A percentile compares a stretch with the other conserved stretches of the same genome.
phyloP scores from a whole-genome alignment of 2,329 filamentous ascomycete species.

The Lachnellula occidentalis region DNA sequence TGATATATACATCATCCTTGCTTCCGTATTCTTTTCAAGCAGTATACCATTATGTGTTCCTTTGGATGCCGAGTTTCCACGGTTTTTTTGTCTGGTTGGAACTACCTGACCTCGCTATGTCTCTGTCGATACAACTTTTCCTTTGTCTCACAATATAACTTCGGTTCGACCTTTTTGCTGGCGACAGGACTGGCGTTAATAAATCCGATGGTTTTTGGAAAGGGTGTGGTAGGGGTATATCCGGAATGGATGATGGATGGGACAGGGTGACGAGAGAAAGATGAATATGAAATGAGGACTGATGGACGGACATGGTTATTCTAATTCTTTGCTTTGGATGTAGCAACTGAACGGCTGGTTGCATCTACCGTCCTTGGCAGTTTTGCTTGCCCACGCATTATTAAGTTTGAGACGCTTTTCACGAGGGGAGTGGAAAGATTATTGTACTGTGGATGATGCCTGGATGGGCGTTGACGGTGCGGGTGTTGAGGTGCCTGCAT shows the following conservation, averaged over 20 bases:
- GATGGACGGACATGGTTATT: not conserved
- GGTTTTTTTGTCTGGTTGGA: constrained; percentile 1
- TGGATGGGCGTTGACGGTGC: not conserved
- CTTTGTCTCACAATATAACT: not conserved
- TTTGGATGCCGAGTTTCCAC: constrained; percentile 2
- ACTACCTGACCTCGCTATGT: not conserved
- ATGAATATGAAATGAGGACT: not conserved
- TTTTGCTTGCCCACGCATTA: not conserved
- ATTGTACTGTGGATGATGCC: not conserved
- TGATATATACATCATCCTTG: not conserved
- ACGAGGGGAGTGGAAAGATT: not conserved
- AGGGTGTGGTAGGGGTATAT: not conserved
- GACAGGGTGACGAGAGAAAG: not conserved
- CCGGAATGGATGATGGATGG: constrained; percentile 1
- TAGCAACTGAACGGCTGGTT: not conserved
- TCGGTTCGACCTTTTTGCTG: not conserved
- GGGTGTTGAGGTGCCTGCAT: not conserved
- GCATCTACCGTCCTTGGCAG: not conserved
- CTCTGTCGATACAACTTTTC: not conserved
- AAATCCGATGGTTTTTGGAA: not conserved
- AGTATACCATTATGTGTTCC: constrained; percentile 9
- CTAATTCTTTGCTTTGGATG: not conserved
- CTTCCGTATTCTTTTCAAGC: constrained; percentile 5
- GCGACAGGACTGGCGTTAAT: constrained; percentile 4
- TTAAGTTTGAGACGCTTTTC: not conserved